Percentiles rank a stretch among this genome's conserved stretches.
Evolutionary conservation across 495 filamentous ascomycete species (phyloP).

Genomic region (Aspergillus sparsus): DNA sequence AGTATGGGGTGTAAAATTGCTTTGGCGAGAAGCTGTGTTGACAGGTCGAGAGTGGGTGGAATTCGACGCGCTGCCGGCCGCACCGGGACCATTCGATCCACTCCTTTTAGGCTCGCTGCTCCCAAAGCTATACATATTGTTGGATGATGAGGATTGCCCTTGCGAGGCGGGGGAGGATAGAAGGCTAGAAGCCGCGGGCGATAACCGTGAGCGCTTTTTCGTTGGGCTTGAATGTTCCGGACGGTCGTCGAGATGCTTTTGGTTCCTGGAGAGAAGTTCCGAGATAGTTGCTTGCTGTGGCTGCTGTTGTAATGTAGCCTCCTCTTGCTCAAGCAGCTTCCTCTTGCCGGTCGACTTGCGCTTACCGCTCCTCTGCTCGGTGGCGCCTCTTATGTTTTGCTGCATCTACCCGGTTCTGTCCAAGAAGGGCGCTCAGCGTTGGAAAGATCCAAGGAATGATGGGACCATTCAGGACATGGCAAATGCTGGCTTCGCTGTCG

Average conservation of each 20-base stretch:
- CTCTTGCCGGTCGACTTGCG: slow-evolving; percentile 51
- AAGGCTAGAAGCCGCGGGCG: slow-evolving; percentile 31
- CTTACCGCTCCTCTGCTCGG: slow-evolving; percentile 52
- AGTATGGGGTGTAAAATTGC: slow-evolving; percentile 45
- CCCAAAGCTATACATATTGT: slow-evolving; percentile 53
- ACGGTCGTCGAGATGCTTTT: slow-evolving; percentile 23
- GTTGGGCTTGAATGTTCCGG: slow-evolving; percentile 29
- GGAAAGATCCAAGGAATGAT: slow-evolving; percentile 23
- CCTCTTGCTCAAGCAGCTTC: slow-evolving; percentile 47
- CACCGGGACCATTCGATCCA: slow-evolving; percentile 31
- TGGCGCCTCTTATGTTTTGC: slow-evolving; percentile 44
- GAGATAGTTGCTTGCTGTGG: slow-evolving; percentile 51
- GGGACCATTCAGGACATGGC: slow-evolving; percentile 23
- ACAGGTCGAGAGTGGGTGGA: slow-evolving; percentile 31
- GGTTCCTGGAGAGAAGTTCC: slow-evolving; percentile 46
- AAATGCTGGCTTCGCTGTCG: background rate
- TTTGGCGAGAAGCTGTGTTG: slow-evolving; percentile 32
- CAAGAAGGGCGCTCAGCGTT: slow-evolving; percentile 29
- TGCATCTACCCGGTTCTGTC: slow-evolving; percentile 52
- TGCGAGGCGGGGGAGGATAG: slow-evolving; percentile 16
- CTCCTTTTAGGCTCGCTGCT: slow-evolving; percentile 37
- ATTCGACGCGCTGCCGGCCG: slow-evolving; percentile 23
- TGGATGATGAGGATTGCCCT: slow-evolving; percentile 30
- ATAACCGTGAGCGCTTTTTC: slow-evolving; percentile 47
- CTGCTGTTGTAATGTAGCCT: slow-evolving; percentile 36